Evolutionary conservation across 2,329 filamentous ascomycete genomes (phyloP), one percentile per base, ranked within the genome.

Genomic region (Neospermospora avenae): DNA sequence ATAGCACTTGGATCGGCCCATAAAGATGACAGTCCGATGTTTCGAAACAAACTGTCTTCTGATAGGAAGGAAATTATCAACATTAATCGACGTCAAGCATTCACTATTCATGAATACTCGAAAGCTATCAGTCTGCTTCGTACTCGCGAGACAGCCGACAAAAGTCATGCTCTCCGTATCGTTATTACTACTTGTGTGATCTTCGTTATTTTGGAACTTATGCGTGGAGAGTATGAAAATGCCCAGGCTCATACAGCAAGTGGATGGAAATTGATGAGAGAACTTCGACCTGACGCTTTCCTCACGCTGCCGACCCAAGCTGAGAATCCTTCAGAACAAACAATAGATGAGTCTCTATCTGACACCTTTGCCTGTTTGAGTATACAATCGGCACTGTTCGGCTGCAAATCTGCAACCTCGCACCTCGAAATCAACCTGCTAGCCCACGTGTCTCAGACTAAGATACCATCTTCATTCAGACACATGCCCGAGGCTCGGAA

Each of bases 111-210:
- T 16, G 51, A 60, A 28, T 56, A 60, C 28, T 42, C 39, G 42
- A 60, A 56, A 37, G 52, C 58, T 13, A 60, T 60, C 51, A 48
- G 31, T 3, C 28, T 13, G 25, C 55, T 57, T 7, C 28, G 31
- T 1, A 57, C 24, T 28, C 55, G 31, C 24, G 20, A 31, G 22
- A 44, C 34, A 2, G 14, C 41, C 25, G 54, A 44, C 11, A 49
- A 55, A 10, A 34, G 22, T 8, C 48, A 37, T 25, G 34, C 53
- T 10, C 46, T 49, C 14, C 45, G 60, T 6, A 54, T 64, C 35
- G 55, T 49, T 1, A 20, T 64, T 4, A 60, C 62, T 1, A 58
- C 59, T 20, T 64, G 62, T 39, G 54, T 64, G 4, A 39, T 64
- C 14, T 64, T 64, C 25, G 41, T 62, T 31, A 55, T 39, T 6